Evolutionary conservation across 139 green algal species (phyloP).

Genomic region (Micractinium sp.): DNA sequence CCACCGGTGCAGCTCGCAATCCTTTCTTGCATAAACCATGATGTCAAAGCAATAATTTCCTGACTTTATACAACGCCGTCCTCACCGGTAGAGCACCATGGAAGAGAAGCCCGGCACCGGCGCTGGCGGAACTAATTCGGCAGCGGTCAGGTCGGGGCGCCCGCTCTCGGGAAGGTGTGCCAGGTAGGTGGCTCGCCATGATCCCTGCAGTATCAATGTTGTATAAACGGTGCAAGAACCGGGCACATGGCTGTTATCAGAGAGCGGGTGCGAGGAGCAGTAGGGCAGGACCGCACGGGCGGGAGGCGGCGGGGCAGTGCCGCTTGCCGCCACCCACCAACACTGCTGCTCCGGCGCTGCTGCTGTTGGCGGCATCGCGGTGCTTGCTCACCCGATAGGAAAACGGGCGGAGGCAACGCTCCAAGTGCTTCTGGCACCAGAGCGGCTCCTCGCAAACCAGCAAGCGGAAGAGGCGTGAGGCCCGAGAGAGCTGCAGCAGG

Average conservation of each 20-base stretch:
- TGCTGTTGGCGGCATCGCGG: not conserved
- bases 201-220: not conserved
- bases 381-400: slow-evolving; percentile 1
- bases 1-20: too few species aligned
- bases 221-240: not conserved
- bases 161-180: not conserved
- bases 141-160: not conserved
- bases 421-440: slow-evolving; percentile 24
- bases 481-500: not conserved
- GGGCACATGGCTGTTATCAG: too few species aligned
- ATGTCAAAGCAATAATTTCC: too few species aligned
- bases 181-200: slow-evolving; percentile 29
- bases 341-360: not conserved
- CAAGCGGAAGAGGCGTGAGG: slow-evolving; percentile 22
- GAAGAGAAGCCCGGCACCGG: slow-evolving; percentile 22
- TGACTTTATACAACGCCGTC: not conserved
- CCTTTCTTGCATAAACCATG: too few species aligned
- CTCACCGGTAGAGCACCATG: not conserved
- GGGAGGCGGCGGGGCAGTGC: not conserved
- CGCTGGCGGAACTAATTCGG: not conserved
- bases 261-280: not conserved
- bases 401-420: not conserved
- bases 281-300: not conserved
- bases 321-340: not conserved
- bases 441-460: slow-evolving; percentile 25